Percentiles rank a stretch among this genome's conserved stretches.
Evolutionary conservation across 208 protist genomes (phyloP).

Genomic region (Leptomonas pyrrhocoris): DNA sequence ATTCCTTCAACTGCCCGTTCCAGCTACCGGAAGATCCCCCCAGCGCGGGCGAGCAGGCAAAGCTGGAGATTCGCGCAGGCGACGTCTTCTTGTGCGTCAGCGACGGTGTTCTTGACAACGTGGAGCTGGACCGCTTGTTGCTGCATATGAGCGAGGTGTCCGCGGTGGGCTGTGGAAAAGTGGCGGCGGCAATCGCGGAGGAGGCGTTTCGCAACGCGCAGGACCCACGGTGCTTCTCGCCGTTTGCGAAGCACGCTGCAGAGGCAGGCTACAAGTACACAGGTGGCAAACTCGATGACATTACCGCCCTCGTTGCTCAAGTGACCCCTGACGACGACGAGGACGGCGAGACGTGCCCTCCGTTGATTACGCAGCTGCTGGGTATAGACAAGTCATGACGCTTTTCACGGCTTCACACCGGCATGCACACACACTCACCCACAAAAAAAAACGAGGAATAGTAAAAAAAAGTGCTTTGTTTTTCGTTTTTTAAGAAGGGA

Average conservation of each 20-base stretch:
- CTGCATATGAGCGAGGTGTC: constrained; percentile 45
- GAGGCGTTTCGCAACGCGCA: constrained; percentile 59
- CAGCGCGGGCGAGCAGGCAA: constrained; percentile 58
- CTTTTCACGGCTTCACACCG: too few species aligned
- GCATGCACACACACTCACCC: too few species aligned
- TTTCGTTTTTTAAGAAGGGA: too few species aligned
- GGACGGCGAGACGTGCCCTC: constrained; percentile 36
- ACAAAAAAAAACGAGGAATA: too few species aligned
- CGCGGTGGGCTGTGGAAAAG: constrained; percentile 52
- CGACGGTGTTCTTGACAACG: constrained; percentile 88
- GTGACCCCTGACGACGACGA: constrained; percentile 45
- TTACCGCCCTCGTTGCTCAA: constrained; percentile 80
- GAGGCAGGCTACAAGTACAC: constrained; percentile 63
- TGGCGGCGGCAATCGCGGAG: constrained; percentile 62
- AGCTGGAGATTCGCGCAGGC: constrained; percentile 60
- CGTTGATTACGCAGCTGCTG: constrained; percentile 67
- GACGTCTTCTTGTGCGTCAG: constrained; percentile 83
- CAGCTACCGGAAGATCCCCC: constrained; percentile 82
- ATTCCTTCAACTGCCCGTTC: constrained; percentile 89
- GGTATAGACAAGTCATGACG: constrained; percentile 12
- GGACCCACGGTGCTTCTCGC: constrained; percentile 62
- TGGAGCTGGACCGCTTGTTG: constrained; percentile 69
- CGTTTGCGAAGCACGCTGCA: constrained; percentile 77
- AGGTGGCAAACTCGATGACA: constrained; percentile 88
- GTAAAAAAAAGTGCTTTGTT: too few species aligned